Evolutionary conservation across 2,329 filamentous ascomycete species (phyloP).

Genomic region (Cladosporium colombiae): DNA sequence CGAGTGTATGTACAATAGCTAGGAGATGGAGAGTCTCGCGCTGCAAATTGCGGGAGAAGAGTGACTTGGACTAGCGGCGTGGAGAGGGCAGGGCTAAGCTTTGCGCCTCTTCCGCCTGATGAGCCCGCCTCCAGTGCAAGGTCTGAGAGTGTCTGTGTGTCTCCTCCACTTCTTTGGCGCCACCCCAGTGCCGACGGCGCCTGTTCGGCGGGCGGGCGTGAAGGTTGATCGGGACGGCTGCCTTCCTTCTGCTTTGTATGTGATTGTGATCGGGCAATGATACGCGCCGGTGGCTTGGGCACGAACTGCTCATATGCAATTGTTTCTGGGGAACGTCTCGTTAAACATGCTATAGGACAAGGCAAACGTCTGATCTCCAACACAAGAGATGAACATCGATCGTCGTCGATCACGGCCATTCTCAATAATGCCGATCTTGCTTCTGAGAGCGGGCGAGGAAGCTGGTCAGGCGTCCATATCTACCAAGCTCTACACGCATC

Average conservation of each 20-base stretch:
- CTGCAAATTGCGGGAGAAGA: not conserved
- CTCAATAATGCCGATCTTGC: not conserved
- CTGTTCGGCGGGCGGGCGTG: not conserved
- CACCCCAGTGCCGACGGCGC: not conserved
- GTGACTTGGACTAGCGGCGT: not conserved
- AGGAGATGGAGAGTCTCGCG: not conserved
- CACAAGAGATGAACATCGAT: not conserved
- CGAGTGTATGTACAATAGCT: not conserved
- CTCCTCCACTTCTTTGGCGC: not conserved
- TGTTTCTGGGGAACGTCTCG: not conserved
- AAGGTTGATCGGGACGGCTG: not conserved
- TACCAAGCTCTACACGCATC: not conserved
- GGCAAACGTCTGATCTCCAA: not conserved
- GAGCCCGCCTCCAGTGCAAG: not conserved
- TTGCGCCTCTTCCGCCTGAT: not conserved
- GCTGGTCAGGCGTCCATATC: not conserved
- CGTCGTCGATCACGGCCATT: not conserved
- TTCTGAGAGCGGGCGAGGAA: not conserved
- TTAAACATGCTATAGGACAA: not conserved
- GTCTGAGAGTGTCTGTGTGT: too few species aligned
- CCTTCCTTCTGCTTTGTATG: not conserved
- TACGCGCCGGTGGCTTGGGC: too few species aligned
- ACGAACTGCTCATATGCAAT: not conserved
- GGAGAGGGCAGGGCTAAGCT: not conserved
- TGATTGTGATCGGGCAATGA: not conserved